Percentiles rank a stretch among this genome's conserved stretches.
These are phyloP conservation scores for Basipetospora chlamydospora DNA, from an alignment of 2,329 filamentous ascomycete species.

Conservation along the genomic window DNA sequence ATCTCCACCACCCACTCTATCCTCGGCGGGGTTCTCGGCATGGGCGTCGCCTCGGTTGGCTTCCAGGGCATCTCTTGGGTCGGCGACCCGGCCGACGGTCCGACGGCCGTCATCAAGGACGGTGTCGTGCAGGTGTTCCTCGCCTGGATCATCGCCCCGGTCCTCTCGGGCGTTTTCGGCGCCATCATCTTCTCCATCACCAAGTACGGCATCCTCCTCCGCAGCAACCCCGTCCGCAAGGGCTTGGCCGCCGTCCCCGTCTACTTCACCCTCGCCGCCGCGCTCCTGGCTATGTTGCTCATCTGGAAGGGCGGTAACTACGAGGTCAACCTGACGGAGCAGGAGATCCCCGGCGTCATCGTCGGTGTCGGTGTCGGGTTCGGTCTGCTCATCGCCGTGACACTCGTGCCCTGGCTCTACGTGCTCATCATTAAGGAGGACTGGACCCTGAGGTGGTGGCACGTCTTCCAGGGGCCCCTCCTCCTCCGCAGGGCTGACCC, in stretches of 20 bases:
- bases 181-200: constrained; percentile 40
- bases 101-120: constrained; percentile 21
- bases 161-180: constrained; percentile 36
- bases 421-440: constrained; percentile 44
- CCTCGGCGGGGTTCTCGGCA: constrained; percentile 43
- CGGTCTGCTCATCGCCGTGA: constrained; percentile 31
- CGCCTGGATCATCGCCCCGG: constrained; percentile 46
- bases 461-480: constrained; percentile 37
- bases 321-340: constrained; percentile 30
- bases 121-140: constrained; percentile 47
- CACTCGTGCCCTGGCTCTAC: constrained; percentile 46
- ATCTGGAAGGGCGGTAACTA: constrained; percentile 37
- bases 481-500: constrained; percentile 29
- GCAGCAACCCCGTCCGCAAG: constrained; percentile 35
- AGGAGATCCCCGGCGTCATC: constrained; percentile 36
- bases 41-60: constrained; percentile 41
- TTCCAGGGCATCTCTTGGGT: constrained; percentile 37
- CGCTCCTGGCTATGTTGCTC: constrained; percentile 45
- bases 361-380: constrained; percentile 36
- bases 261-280: constrained; percentile 41
- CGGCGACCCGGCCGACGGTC: constrained; percentile 22
- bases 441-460: constrained; percentile 41
- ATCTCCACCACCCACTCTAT: constrained; percentile 49
- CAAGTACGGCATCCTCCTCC: constrained; percentile 40
- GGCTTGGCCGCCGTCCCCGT: constrained; percentile 38